Base-by-base conservation (phyloP, 176 grass and related monocot genomes). In the Triticum urartu region DNA sequence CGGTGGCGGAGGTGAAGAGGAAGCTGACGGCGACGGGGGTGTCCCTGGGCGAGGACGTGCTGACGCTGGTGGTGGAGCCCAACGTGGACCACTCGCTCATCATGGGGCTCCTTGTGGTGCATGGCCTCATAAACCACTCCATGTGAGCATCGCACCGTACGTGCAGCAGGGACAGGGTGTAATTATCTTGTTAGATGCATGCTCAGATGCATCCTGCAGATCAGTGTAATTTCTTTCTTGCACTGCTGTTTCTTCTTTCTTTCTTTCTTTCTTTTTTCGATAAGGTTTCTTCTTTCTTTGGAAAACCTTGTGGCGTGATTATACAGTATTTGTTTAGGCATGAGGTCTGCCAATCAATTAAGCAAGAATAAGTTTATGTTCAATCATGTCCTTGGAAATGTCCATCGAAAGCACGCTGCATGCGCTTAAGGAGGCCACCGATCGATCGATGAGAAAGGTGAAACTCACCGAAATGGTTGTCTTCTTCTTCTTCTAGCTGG, bases 1-100 rank as follows among this genome's bases (percentile, higher is more conserved):
- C 83, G 32, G 93, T 95, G 59, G 95, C 93, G 48, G 83, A 94
- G 94, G 92, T 97, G 60, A 92, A 87, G 87, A 94, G 91, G 87
- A 98, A 98, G 92, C 90, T 80, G 64, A 95, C 95, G 77, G 69
- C 83, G 9, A 79, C 68, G 24, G 95, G 95, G 4, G 50, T 98
- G 33, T 69, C 79, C 60, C 85, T 98, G 3, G 91, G 93, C 80
- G 89, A 91, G 42, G 95, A 98, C 89, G 95, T 98, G 54, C 78
- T 98, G 45, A 95, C 79, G 60, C 87, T 98, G 60, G 91, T 81
- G 39, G 89, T 93, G 78, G 95, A 95, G 77, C 85, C 91, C 73
- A 91, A 88, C 79, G 88, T 85, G 40, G 93, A 98, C 87, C 89
- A 88, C 43, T 85, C 90, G 20, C 68, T 98, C 69, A 85, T 98